These are phyloP conservation scores for Asparagopsis taxiformis DNA, from an alignment of 31 red algal species.

Conservation along the genomic window DNA sequence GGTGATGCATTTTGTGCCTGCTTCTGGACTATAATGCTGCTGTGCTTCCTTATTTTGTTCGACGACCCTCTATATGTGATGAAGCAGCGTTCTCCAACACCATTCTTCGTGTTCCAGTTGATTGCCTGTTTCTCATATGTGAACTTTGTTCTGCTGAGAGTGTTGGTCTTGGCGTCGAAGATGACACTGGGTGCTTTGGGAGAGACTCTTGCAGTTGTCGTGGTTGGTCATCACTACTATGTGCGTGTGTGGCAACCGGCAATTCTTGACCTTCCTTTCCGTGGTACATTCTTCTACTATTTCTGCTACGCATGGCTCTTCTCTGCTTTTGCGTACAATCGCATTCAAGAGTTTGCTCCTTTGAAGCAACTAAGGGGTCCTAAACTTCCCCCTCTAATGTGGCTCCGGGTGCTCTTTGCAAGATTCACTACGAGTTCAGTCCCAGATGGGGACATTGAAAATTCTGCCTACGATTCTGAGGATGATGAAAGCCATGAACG, in stretches of 20 bases:
- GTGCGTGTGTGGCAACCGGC: constrained; percentile 78
- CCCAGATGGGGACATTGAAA: constrained; percentile 77
- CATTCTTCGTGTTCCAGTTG: constrained; percentile 83
- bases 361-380: constrained; percentile 75
- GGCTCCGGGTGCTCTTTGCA: constrained; percentile 49
- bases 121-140: constrained; percentile 66
- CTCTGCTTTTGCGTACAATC: constrained; percentile 67
- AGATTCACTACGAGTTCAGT: constrained; percentile 64
- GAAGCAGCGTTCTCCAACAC: constrained; percentile 46
- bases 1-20: constrained; percentile 74
- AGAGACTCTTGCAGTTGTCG: constrained; percentile 74
- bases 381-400: constrained; percentile 60
- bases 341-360: constrained; percentile 76
- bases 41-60: constrained; percentile 56
- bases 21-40: constrained; percentile 74
- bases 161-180: constrained; percentile 74
- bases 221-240: constrained; percentile 86
- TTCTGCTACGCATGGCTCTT: constrained; percentile 81
- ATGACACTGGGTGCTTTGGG: constrained; percentile 72
- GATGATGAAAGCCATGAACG: constrained; percentile 62
- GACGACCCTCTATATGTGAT: constrained; percentile 75
- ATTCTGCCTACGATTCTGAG: constrained; percentile 37
- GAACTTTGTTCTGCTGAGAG: constrained; percentile 74
- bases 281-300: constrained; percentile 74
- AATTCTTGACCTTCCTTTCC: constrained; percentile 63